Percentiles rank a stretch among this genome's conserved stretches.
phyloP scores from a whole-genome alignment of 169 alveolate species.

The Eimeria praecox region DNA sequence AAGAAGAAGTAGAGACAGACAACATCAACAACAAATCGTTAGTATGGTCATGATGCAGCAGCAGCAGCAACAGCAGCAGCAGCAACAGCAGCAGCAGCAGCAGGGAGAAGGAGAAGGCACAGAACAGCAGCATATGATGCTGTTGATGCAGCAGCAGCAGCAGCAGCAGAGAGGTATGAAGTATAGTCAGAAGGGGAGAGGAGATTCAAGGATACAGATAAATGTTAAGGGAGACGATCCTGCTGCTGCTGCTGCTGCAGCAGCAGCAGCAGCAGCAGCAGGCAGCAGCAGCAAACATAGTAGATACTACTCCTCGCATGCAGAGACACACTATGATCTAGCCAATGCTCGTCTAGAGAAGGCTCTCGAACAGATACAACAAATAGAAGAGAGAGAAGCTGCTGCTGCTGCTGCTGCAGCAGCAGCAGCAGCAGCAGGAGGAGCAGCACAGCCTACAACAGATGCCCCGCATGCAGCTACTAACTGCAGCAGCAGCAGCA shows the following conservation, averaged over 20 bases:
- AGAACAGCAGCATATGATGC: not conserved
- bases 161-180: not conserved
- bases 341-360: slow-evolving; percentile 19
- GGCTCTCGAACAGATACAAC: not conserved
- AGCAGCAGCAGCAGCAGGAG: slow-evolving; percentile 40
- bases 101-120: no score
- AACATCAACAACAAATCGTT: not conserved
- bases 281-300: no score
- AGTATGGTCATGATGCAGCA: slow-evolving; percentile 2
- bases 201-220: no score
- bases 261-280: no score
- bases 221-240: no score
- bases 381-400: slow-evolving; percentile 7
- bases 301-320: no score
- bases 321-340: not conserved
- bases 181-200: not conserved
- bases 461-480: not conserved
- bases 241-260: no score
- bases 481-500: slow-evolving; percentile 34
- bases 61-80: not conserved
- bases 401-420: slow-evolving; percentile 61
- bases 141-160: slow-evolving; percentile 21
- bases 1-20: not conserved
- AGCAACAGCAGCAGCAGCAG: not conserved
- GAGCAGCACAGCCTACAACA: not conserved